These are phyloP conservation scores for Fomes fomentarius DNA, from an alignment of 1,284 basidiomycete species.

Conservation along the genomic window DNA sequence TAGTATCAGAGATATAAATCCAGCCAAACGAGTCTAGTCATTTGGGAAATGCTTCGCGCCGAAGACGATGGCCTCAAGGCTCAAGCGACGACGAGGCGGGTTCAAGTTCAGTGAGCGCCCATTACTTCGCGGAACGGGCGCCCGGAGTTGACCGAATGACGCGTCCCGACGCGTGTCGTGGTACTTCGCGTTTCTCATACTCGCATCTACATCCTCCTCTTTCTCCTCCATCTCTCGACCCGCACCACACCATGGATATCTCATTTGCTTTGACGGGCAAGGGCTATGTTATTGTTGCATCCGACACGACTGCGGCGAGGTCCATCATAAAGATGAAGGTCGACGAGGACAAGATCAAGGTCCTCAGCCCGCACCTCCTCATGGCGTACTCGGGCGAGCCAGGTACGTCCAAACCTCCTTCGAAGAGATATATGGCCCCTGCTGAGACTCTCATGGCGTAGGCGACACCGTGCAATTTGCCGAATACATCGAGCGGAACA, in stretches of 20 bases:
- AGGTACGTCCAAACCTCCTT: conserved; percentile 49
- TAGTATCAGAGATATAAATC: no score
- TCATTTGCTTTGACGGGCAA: conserved; percentile 84
- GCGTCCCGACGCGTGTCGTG: conserved; percentile 17
- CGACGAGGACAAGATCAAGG: conserved; percentile 97
- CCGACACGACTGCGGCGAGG: conserved; percentile 87
- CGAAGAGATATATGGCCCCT: background rate
- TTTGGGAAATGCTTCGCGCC: no score
- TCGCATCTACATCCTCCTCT: background rate
- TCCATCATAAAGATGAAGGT: conserved; percentile 98
- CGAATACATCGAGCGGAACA: conserved; percentile 95
- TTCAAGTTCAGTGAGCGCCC: no score
- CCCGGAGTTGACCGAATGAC: no score
- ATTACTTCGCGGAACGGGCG: no score
- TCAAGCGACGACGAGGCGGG: no score
- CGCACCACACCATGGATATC: conserved; percentile 63
- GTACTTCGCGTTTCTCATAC: background rate
- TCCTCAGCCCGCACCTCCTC: conserved; percentile 87
- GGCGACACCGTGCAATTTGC: conserved; percentile 98
- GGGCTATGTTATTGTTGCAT: conserved; percentile 89
- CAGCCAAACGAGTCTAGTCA: no score
- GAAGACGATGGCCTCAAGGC: no score
- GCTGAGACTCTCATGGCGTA: conserved; percentile 32
- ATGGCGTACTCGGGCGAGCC: conserved; percentile 97
- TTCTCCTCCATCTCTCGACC: background rate